Base-by-base conservation (phyloP, 495 filamentous ascomycete species). In the Rostrohypoxylon terebratum region DNA sequence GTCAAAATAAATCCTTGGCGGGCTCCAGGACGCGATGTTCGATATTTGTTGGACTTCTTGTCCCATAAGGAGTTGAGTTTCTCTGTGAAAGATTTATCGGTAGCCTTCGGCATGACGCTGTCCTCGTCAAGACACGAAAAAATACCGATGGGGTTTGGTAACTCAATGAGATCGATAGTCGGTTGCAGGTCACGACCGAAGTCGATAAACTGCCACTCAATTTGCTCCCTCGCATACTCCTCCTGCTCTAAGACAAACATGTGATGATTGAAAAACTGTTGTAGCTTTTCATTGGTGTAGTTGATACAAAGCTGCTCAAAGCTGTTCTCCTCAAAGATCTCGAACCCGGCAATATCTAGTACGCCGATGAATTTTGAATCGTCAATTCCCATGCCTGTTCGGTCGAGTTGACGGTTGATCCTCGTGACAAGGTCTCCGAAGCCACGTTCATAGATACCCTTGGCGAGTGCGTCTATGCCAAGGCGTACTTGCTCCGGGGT, bases 201-300 rank as follows among this genome's bases (percentile, higher is more conserved):
- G 77, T 99, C 96, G 77, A 99, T 98, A 77, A 99, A 99, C 77
- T 98, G 93, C 96, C 96, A 99, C 81, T 99, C 95, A 73, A 99
- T 99, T 78, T 97, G 93, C 77, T 99, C 96, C 55, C 94, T 83
- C 14, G 96, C 94, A 80, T 99, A 99, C 79, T 99, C 96, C 77
- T 99, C 96, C 77, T 99, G 96, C 77, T 99, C 96, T 20, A 99
- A 82, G 20, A 99, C 96, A 78, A 99, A 99, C 96, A 99, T 99
- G 83, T 99, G 96, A 73, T 99, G 96, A 68, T 99, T 99, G 87
- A 99, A 99, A 79, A 98, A 99, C 72, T 99, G 96, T 78, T 99
- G 96, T 5, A 99, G 88, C 79, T 98, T 99, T 78, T 99, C 96
- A 79, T 99, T 99, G 64, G 96, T 98, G 81, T 98, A 99, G 77